Evolutionary conservation across 2,329 filamentous ascomycete species (phyloP), one percentile per base, ranked within the genome.

Genomic region (Diaporthe sp.): DNA sequence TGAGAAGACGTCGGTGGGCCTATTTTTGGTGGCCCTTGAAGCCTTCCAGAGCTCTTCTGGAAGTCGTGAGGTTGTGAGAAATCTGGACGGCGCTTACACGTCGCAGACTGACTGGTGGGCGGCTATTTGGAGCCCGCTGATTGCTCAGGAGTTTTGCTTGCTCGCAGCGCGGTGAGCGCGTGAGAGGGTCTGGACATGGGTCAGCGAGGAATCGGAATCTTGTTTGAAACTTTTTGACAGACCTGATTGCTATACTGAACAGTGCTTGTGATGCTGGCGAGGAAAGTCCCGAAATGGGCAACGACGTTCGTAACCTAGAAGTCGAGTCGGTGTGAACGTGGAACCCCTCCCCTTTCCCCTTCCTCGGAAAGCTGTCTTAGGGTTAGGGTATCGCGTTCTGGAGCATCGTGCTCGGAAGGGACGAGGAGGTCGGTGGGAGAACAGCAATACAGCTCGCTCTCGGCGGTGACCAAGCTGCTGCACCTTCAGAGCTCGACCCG

Each of bases 111-210:
- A 25, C 71, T 49, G 71, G 49, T 22, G 68, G 76, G 76, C 76
- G 76, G 74, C 74, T 77, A 77, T 72, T 74, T 46, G 31, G 34
- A 42, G 34, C 39, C 28, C 65, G 44, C 65, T 77, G 76, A 76
- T 77, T 77, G 73, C 71, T 61, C 60, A 67, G 39, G 61, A 58
- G 58, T 25, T 13, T 13, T 42, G 13, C 42, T 68, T 31, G 68
- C 28, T 75, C 31, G 49, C 72, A 12, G 28, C 15, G 58, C 53
- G 49, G 60, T 51, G 62, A 57, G 58, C 31, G 46, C 34, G 55
- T 31, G 22, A 39, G 34, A 34, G 39, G 34, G 19, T 34, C 72
- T 76, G 25, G 5, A 44, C n/a, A 39, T 55, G 53, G 61, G 72
- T 76, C 73, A 76, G 72, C 65, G 39, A 37, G 42, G 28, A 37